Conservation (phyloP, 2,329 filamentous ascomycete species). For the Colletotrichum sp. region DNA sequence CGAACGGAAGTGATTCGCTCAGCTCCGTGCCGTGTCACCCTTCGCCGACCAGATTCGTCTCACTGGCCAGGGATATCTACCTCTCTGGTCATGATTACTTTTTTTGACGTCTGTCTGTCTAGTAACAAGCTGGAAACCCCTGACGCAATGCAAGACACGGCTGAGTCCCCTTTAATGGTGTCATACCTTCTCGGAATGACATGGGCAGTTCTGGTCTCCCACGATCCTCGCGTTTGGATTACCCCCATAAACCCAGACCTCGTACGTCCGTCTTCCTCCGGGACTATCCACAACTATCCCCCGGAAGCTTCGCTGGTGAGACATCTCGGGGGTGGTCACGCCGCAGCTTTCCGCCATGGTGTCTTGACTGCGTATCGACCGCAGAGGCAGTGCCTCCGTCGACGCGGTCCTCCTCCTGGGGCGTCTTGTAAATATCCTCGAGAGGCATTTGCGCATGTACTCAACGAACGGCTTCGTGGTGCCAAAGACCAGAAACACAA, state of each 20-base stretch:
- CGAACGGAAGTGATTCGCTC: background rate
- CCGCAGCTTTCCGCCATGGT: background rate
- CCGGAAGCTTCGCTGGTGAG: background rate
- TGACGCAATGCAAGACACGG: background rate
- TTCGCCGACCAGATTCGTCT: background rate
- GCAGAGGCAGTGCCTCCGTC: background rate
- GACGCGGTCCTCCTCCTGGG: background rate
- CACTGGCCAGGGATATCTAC: background rate
- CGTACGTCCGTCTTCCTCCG: background rate
- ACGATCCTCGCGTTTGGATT: background rate
- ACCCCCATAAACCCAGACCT: background rate
- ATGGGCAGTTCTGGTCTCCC: background rate
- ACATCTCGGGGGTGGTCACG: background rate
- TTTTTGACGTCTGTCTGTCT: background rate
- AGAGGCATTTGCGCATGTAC: constrained; percentile 12
- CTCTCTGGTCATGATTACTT: background rate
- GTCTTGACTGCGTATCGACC: background rate
- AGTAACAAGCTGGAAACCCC: background rate
- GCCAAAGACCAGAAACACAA: constrained; percentile 26
- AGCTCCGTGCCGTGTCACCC: background rate
- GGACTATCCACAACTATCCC: background rate
- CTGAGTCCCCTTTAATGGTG: background rate
- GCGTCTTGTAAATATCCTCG: background rate
- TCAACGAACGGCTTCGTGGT: constrained; percentile 24
- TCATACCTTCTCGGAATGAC: background rate